These are phyloP conservation scores for Acidiella bohemica DNA, from an alignment of 495 filamentous ascomycete species.

Conservation along the genomic window DNA sequence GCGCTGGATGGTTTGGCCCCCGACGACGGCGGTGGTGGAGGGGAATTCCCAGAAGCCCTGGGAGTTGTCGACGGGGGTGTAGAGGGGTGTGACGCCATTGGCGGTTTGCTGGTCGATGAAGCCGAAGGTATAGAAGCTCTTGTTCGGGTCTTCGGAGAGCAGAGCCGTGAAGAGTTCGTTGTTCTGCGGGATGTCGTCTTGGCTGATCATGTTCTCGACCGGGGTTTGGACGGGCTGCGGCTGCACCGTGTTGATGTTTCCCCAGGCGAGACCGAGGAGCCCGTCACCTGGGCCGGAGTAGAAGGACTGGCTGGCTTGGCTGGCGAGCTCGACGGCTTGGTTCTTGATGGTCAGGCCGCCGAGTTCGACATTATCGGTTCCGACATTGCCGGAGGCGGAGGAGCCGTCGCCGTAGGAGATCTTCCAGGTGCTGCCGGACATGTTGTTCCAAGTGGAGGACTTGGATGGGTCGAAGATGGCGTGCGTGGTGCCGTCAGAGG, in stretches of 20 bases:
- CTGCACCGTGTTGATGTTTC: slow-evolving; percentile 51
- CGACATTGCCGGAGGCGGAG: slow-evolving; percentile 55
- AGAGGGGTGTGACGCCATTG: slow-evolving; percentile 41
- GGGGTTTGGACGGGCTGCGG: slow-evolving; percentile 51
- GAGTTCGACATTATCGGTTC: slow-evolving; percentile 52
- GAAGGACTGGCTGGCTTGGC: slow-evolving; percentile 50
- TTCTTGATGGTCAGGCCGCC: slow-evolving; percentile 55
- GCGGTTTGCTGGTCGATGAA: slow-evolving; percentile 57
- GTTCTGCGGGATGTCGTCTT: slow-evolving; percentile 48
- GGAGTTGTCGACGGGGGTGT: slow-evolving; percentile 52
- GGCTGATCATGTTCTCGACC: slow-evolving; percentile 62
- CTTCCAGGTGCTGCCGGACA: slow-evolving; percentile 43
- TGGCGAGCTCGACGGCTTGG: slow-evolving; percentile 59
- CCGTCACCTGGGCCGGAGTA: slow-evolving; percentile 48
- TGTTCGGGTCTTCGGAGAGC: slow-evolving; percentile 4
- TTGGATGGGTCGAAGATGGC: slow-evolving; percentile 41
- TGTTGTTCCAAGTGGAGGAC: slow-evolving; percentile 47
- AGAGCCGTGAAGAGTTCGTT: slow-evolving; percentile 40
- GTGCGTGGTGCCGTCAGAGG: slow-evolving; percentile 2
- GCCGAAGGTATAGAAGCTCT: slow-evolving; percentile 69
- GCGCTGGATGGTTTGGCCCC: slow-evolving; percentile 42
- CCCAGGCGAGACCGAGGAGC: slow-evolving; percentile 58
- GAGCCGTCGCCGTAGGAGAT: slow-evolving; percentile 65
- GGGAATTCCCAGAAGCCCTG: slow-evolving; percentile 63
- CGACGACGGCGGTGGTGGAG: slow-evolving; percentile 46